Percentiles rank a stretch among this genome's conserved stretches.
Conservation (phyloP, 2,329 filamentous ascomycete genomes). For the Colletotrichum sp. region DNA sequence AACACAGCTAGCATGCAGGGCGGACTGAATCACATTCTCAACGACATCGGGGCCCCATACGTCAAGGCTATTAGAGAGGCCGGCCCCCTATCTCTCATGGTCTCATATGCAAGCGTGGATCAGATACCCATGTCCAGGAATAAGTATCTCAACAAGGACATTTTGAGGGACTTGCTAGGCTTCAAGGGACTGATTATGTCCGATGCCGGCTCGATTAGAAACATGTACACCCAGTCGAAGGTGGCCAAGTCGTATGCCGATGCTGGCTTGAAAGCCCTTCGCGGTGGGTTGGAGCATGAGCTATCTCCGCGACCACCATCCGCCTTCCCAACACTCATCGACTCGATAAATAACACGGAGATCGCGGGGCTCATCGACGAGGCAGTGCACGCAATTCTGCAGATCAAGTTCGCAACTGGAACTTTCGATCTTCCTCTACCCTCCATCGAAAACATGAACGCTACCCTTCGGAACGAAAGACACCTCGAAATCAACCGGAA, state of each 20-base stretch:
- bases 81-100: conserved; percentile 33
- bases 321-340: conserved; percentile 27
- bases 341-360: conserved; percentile 23
- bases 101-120: conserved; percentile 35
- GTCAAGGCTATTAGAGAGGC: conserved; percentile 31
- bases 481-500: conserved; percentile 25
- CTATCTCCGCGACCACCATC: conserved; percentile 28
- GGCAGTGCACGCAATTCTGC: conserved; percentile 29
- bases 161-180: conserved; percentile 30
- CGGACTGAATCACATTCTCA: conserved; percentile 38
- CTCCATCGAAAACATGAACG: conserved; percentile 14
- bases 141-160: conserved; percentile 32
- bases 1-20: conserved; percentile 36
- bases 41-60: conserved; percentile 33
- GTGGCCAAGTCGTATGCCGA: conserved; percentile 30
- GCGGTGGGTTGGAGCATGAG: conserved; percentile 32
- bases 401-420: conserved; percentile 34
- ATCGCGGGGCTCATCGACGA: conserved; percentile 28
- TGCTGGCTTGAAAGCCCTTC: conserved; percentile 29
- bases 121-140: conserved; percentile 36
- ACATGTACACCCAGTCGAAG: conserved; percentile 31
- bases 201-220: conserved; percentile 31
- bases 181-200: conserved; percentile 39
- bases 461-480: conserved; percentile 14
- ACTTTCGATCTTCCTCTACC: conserved; percentile 30